Evolutionary conservation across 2,329 filamentous ascomycete genomes (phyloP).

Genomic region (Helminthosporium solani): DNA sequence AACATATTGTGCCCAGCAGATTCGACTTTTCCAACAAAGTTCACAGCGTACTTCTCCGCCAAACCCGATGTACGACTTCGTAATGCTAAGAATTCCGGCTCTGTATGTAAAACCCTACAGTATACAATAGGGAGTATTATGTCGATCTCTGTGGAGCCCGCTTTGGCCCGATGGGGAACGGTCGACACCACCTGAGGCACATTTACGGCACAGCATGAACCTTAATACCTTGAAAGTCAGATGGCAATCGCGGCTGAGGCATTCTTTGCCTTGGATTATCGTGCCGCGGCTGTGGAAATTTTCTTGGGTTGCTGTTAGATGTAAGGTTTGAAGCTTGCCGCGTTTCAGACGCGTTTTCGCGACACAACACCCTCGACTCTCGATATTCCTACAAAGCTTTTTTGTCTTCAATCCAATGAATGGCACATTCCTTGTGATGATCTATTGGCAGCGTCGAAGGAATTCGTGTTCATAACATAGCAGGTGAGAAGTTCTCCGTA

Average conservation of each 20-base stretch:
- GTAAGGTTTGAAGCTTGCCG: constrained; percentile 8
- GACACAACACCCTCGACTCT: constrained; percentile 1
- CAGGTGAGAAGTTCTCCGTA: too few species aligned
- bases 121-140: too few species aligned
- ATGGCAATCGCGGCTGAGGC: constrained; percentile 13
- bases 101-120: too few species aligned
- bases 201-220: constrained; percentile 1
- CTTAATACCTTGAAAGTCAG: constrained; percentile 5
- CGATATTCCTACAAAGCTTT: background rate
- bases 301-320: constrained; percentile 12
- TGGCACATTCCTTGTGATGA: background rate
- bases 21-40: background rate
- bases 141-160: too few species aligned
- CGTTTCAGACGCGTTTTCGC: constrained; percentile 17
- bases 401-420: constrained; percentile 7
- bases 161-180: background rate
- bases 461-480: background rate
- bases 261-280: constrained; percentile 12
- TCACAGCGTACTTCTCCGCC: background rate
- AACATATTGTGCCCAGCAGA: background rate
- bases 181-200: background rate
- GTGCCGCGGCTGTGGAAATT: constrained; percentile 16
- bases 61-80: background rate
- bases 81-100: background rate
- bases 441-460: background rate